These are phyloP conservation scores for Boletus rubropictus DNA, from an alignment of 768 basidiomycete genomes.

Conservation along the genomic window DNA sequence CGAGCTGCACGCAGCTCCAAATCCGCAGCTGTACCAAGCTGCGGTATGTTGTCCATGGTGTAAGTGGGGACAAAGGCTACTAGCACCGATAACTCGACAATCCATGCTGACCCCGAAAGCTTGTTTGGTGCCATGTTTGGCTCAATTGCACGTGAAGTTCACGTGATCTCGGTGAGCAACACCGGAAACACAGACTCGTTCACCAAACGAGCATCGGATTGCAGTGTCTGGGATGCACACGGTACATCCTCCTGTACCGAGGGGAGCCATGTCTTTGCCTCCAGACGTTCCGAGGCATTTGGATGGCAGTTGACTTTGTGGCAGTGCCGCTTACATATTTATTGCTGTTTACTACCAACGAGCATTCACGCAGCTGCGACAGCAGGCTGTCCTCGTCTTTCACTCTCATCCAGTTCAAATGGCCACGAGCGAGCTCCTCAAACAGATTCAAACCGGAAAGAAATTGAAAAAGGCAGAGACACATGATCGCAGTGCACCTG, in stretches of 20 bases:
- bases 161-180: constrained; percentile 13
- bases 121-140: constrained; percentile 32
- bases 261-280: too few species aligned
- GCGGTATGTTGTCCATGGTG: constrained; percentile 41
- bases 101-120: constrained; percentile 25
- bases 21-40: constrained; percentile 47
- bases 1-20: constrained; percentile 66
- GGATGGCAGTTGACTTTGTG: neutral
- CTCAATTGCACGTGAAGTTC: constrained; percentile 25
- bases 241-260: neutral
- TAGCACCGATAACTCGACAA: neutral
- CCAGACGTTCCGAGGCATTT: too few species aligned
- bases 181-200: neutral
- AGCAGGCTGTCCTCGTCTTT: neutral
- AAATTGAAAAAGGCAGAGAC: constrained; percentile 77
- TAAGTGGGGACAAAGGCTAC: neutral
- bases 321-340: constrained; percentile 6
- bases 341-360: constrained; percentile 10
- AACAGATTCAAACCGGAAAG: constrained; percentile 80
- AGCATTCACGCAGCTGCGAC: neutral
- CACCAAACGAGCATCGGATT: neutral
- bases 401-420: constrained; percentile 31
- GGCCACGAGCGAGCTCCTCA: constrained; percentile 71
- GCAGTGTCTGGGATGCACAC: neutral
- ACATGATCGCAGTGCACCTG: constrained; percentile 73